phyloP scores from a whole-genome alignment of 768 basidiomycete species.

The Collybia mongolica region DNA sequence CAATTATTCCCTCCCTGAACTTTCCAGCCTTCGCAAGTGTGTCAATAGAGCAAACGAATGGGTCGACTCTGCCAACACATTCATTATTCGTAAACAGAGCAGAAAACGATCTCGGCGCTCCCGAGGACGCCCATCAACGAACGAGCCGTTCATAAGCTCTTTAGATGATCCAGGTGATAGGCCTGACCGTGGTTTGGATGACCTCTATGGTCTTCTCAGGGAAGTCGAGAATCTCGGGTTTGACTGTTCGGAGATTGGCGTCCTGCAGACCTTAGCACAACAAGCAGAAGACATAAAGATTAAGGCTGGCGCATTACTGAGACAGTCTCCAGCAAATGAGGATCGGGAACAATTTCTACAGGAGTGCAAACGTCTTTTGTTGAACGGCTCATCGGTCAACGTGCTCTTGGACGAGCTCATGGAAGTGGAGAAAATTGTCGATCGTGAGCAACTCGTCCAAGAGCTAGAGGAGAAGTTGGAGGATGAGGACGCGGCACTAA shows the following conservation, averaged over 20 bases:
- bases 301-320: constrained; percentile 54
- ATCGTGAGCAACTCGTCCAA: constrained; percentile 71
- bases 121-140: constrained; percentile 49
- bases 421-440: constrained; percentile 78
- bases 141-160: constrained; percentile 27
- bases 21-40: constrained; percentile 71
- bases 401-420: constrained; percentile 80
- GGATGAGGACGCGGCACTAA: constrained; percentile 53
- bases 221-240: constrained; percentile 84
- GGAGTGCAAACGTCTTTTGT: constrained; percentile 70
- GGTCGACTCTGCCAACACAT: constrained; percentile 82
- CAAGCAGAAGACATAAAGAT: constrained; percentile 64
- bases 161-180: constrained; percentile 62
- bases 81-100: constrained; percentile 77
- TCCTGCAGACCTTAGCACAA: constrained; percentile 51
- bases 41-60: constrained; percentile 82
- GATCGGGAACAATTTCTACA: constrained; percentile 57
- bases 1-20: constrained; percentile 69
- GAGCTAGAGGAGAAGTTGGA: constrained; percentile 77
- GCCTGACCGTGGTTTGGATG: constrained; percentile 69
- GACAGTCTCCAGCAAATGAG: constrained; percentile 34
- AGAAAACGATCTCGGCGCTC: constrained; percentile 72
- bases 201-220: constrained; percentile 64
- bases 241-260: constrained; percentile 72
- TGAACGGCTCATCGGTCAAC: constrained; percentile 74